A percentile compares a stretch with the other conserved stretches of the same genome.
Evolutionary conservation across 306 rosid species (phyloP).

Genomic region (Lathyrus sativus): DNA sequence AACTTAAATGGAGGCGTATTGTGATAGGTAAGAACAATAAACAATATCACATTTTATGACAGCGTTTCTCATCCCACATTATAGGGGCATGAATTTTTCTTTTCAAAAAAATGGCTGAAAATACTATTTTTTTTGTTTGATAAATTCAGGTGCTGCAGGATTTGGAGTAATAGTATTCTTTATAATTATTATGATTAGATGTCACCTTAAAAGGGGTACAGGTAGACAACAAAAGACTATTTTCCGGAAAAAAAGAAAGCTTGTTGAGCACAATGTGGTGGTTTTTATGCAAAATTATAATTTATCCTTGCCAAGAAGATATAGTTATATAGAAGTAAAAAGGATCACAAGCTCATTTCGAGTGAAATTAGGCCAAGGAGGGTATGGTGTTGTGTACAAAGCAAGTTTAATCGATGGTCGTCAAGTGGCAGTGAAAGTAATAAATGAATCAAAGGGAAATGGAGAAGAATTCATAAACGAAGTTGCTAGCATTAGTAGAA

Average conservation of each 20-base stretch:
- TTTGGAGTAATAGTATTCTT: background rate
- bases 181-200: background rate
- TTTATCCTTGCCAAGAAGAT: conserved; percentile 30
- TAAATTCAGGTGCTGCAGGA: conserved; percentile 1
- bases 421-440: conserved; percentile 46
- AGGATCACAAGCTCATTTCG: conserved; percentile 41
- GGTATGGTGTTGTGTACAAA: conserved; percentile 50
- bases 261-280: background rate
- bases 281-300: conserved; percentile 2
- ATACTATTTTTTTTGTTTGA: background rate
- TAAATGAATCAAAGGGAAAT: conserved; percentile 26
- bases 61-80: background rate
- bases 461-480: conserved; percentile 56
- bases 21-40: background rate
- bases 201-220: background rate
- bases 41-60: background rate
- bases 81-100: too few relatives aligned
- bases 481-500: conserved; percentile 48
- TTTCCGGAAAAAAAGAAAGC: too few relatives aligned
- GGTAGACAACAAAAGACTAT: background rate
- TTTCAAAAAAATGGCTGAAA: background rate
- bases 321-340: conserved; percentile 32
- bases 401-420: conserved; percentile 40
- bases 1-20: background rate
- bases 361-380: conserved; percentile 45